phyloP scores from a whole-genome alignment of 1,284 basidiomycete genomes.

The Trichosporon coremiiforme region DNA sequence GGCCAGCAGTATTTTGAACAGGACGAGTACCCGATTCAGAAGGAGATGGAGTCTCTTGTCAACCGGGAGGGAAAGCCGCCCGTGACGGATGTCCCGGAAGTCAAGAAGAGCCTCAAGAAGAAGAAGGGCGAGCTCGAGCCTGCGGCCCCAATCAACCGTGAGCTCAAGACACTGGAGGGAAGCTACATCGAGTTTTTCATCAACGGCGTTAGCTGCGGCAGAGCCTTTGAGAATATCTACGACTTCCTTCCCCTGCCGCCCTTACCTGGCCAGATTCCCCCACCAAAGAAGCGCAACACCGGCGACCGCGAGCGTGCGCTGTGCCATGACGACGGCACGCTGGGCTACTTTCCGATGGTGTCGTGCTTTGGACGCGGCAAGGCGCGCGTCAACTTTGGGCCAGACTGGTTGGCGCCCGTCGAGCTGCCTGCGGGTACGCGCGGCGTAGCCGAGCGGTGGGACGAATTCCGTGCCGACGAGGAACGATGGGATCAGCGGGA shows the following conservation, averaged over 20 bases:
- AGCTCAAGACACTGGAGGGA: conserved; percentile 68
- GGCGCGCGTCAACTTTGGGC: conserved; percentile 83
- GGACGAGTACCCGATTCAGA: conserved; percentile 84
- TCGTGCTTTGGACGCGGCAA: conserved; percentile 90
- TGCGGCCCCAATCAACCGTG: conserved; percentile 26
- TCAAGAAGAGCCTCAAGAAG: conserved; percentile 57
- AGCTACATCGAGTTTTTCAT: conserved; percentile 88
- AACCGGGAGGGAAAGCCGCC: conserved; percentile 61
- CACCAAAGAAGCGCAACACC: conserved; percentile 55
- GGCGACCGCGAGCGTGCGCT: conserved; percentile 46
- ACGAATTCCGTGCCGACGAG: conserved; percentile 49
- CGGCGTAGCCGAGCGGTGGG: conserved; percentile 48
- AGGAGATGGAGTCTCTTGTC: conserved; percentile 89
- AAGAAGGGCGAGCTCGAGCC: conserved; percentile 28
- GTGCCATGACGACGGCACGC: conserved; percentile 81
- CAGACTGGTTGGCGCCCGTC: conserved; percentile 73
- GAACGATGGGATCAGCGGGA: conserved; percentile 50
- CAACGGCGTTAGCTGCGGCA: conserved; percentile 76
- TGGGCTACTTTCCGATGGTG: conserved; percentile 95
- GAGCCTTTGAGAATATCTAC: conserved; percentile 83
- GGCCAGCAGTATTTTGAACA: conserved; percentile 96
- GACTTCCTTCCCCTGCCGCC: conserved; percentile 85
- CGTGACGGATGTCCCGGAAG: conserved; percentile 25
- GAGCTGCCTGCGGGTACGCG: conserved; percentile 28
- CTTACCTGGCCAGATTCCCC: conserved; percentile 21